Conservation (phyloP, 2,329 filamentous ascomycete genomes). For the Penicillium griseofulvum region DNA sequence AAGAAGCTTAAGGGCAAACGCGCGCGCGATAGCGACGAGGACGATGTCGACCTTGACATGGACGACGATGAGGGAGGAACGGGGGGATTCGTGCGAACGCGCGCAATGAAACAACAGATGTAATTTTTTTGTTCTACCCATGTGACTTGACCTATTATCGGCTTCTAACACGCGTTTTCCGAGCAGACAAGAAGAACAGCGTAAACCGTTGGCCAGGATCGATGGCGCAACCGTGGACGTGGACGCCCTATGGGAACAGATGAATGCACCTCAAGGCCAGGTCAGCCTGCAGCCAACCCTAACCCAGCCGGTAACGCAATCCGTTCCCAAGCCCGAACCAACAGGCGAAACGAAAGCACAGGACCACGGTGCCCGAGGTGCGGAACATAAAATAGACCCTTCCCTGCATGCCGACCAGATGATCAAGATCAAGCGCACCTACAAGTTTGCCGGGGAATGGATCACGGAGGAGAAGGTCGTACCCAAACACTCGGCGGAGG, state of each 20-base stretch:
- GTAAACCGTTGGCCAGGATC: constrained; percentile 47
- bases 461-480: constrained; percentile 56
- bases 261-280: constrained; percentile 42
- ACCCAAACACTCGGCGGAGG: constrained; percentile 54
- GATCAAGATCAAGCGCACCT: constrained; percentile 57
- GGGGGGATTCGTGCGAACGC: constrained; percentile 53
- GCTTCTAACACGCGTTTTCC: constrained; percentile 4
- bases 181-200: constrained; percentile 47
- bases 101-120: constrained; percentile 52
- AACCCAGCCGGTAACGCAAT: constrained; percentile 10
- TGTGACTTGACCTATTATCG: background rate
- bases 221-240: constrained; percentile 56
- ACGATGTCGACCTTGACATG: constrained; percentile 40
- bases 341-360: constrained; percentile 16
- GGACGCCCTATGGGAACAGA: constrained; percentile 53
- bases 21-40: constrained; percentile 28
- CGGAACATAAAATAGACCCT: constrained; percentile 10
- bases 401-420: constrained; percentile 40
- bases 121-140: constrained; percentile 23
- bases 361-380: constrained; percentile 12
- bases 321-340: constrained; percentile 9
- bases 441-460: constrained; percentile 57
- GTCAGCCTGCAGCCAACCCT: constrained; percentile 13
- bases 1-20: constrained; percentile 31
- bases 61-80: constrained; percentile 46